Conservation (phyloP, 768 basidiomycete genomes). For the Lactarius tabidus region DNA sequence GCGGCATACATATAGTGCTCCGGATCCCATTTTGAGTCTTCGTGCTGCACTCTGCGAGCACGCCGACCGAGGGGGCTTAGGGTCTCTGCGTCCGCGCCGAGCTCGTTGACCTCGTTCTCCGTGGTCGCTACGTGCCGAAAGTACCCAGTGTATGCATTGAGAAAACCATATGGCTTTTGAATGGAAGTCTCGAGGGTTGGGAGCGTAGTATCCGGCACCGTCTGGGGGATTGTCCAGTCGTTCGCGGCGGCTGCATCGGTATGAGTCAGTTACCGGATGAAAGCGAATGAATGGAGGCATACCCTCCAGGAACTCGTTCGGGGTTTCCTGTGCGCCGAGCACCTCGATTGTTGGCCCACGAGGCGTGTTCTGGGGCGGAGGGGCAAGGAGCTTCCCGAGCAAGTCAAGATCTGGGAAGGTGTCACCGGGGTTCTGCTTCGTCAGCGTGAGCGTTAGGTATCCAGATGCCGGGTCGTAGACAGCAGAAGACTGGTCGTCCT, state of each 20-base stretch:
- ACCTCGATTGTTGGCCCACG: constrained; percentile 55
- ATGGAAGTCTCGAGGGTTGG: constrained; percentile 39
- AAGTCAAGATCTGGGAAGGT: constrained; percentile 76
- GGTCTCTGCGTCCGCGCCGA: constrained; percentile 63
- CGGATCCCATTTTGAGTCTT: constrained; percentile 77
- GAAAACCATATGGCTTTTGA: constrained; percentile 66
- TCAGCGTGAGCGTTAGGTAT: constrained; percentile 67
- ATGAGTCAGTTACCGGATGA: constrained; percentile 5
- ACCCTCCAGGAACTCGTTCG: constrained; percentile 55
- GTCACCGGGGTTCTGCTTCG: constrained; percentile 63
- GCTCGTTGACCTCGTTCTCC: constrained; percentile 80
- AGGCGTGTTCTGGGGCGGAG: constrained; percentile 41
- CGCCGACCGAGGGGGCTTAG: constrained; percentile 50
- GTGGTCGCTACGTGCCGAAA: constrained; percentile 67
- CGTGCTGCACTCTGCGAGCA: constrained; percentile 50
- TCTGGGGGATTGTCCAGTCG: constrained; percentile 76
- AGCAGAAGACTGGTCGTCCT: constrained; percentile 65
- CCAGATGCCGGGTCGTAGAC: constrained; percentile 75
- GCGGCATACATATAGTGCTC: constrained; percentile 76
- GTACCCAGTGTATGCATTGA: constrained; percentile 70
- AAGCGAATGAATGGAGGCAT: neutral
- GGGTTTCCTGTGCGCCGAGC: constrained; percentile 30
- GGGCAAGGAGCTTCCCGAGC: constrained; percentile 71
- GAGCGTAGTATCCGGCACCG: constrained; percentile 42
- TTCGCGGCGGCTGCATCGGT: constrained; percentile 59